Conservation (phyloP, 78 protist genomes). For the Dictyostelium firmibasis region DNA sequence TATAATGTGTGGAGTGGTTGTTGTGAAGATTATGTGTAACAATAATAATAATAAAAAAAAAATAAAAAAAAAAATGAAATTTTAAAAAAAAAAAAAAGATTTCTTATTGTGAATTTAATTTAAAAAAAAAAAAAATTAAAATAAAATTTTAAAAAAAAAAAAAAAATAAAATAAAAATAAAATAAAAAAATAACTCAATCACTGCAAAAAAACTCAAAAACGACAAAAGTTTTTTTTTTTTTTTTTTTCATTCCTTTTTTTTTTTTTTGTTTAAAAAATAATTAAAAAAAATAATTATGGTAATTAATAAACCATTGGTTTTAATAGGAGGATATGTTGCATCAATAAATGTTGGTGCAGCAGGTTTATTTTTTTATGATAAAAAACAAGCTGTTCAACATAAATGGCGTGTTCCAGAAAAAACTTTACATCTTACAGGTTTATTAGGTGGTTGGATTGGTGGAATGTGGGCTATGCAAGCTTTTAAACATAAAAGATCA, state of each 20-base stretch:
- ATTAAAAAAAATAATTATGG: neutral
- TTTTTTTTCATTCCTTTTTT: neutral
- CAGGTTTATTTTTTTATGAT: constrained; percentile 55
- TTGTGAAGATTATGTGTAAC: no score
- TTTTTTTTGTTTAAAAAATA: neutral
- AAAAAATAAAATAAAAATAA: no score
- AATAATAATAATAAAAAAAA: no score
- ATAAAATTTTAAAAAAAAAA: no score
- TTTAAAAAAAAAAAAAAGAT: no score
- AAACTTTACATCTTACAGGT: constrained; percentile 45
- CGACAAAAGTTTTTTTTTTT: no score
- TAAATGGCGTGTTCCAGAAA: constrained; percentile 59
- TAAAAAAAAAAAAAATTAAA: no score
- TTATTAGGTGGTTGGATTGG: constrained; percentile 74
- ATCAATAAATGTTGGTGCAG: neutral
- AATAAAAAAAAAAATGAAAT: no score
- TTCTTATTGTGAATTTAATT: no score
- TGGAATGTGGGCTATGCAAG: constrained; percentile 64
- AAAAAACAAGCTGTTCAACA: constrained; percentile 71
- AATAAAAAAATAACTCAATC: no score
- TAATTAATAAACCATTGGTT: neutral
- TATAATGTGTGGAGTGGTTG: no score
- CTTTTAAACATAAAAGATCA: constrained; percentile 70
- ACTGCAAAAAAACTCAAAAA: no score
- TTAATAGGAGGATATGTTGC: neutral